Conservation (phyloP, 192 early-diverging fungal species). For the Mortierella claussenii region DNA sequence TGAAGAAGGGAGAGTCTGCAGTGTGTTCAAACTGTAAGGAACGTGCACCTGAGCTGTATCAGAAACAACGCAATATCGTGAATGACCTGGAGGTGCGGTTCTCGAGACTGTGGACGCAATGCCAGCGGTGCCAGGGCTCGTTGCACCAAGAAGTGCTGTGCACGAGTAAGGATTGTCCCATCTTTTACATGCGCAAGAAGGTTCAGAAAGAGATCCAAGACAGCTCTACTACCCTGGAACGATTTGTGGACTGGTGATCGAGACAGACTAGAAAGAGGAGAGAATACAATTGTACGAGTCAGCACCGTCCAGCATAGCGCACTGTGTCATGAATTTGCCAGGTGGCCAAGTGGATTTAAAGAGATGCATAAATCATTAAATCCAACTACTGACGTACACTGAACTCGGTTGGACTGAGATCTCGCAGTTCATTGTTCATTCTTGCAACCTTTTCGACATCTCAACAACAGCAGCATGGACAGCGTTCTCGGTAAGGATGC, state of each 20-base stretch:
- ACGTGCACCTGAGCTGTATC: conserved; percentile 80
- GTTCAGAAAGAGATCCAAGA: conserved; percentile 92
- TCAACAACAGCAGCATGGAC: conserved; percentile 38
- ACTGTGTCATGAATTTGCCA: too few relatives aligned
- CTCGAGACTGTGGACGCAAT: conserved; percentile 96
- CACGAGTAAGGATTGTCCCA: conserved; percentile 95
- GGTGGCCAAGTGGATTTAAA: too few relatives aligned
- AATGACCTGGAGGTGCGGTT: conserved; percentile 81
- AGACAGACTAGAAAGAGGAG: too few relatives aligned
- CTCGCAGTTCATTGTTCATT: too few relatives aligned
- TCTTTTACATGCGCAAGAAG: conserved; percentile 98
- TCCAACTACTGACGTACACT: too few relatives aligned
- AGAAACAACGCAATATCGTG: conserved; percentile 73
- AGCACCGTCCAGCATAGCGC: too few relatives aligned
- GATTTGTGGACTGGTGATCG: conserved; percentile 72
- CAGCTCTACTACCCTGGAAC: conserved; percentile 71
- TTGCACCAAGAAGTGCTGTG: conserved; percentile 96
- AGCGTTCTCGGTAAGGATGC: conserved; percentile 35
- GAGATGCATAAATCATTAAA: too few relatives aligned
- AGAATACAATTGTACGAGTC: too few relatives aligned
- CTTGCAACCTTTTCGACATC: too few relatives aligned
- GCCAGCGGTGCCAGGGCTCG: conserved; percentile 95
- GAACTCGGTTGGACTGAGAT: too few relatives aligned
- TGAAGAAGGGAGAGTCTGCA: conserved; percentile 75
- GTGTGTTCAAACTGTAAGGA: conserved; percentile 85